Percentiles rank a stretch among this genome's conserved stretches.
Conservation (phyloP, 495 filamentous ascomycete genomes). For the Apodospora peruviana region DNA sequence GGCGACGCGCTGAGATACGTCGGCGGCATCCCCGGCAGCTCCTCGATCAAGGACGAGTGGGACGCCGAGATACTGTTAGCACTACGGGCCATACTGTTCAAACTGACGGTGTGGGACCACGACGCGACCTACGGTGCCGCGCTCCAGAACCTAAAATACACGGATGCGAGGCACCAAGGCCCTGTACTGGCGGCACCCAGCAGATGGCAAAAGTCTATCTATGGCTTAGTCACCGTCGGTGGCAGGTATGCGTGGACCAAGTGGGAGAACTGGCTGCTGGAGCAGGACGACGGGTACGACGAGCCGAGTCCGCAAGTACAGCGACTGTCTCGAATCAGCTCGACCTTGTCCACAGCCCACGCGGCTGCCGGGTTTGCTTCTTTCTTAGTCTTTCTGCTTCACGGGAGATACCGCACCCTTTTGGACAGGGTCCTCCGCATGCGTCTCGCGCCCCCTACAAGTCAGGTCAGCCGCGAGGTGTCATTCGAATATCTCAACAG, state of each 20-base stretch:
- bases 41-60: conserved; percentile 63
- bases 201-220: conserved; percentile 73
- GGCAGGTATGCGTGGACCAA: conserved; percentile 85
- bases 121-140: conserved; percentile 90
- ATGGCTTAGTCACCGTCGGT: conserved; percentile 79
- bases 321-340: conserved; percentile 61
- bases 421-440: conserved; percentile 83
- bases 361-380: conserved; percentile 74
- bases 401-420: conserved; percentile 85
- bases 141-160: conserved; percentile 84
- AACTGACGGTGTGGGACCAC: conserved; percentile 94
- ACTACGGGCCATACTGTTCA: conserved; percentile 79
- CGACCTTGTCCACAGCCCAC: conserved; percentile 62
- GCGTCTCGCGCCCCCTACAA: conserved; percentile 75
- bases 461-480: conserved; percentile 80
- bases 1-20: conserved; percentile 87
- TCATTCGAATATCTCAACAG: conserved; percentile 97
- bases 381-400: conserved; percentile 83
- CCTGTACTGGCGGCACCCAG: conserved; percentile 56
- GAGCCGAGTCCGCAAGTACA: conserved; percentile 47
- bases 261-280: conserved; percentile 83
- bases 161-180: conserved; percentile 68
- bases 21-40: conserved; percentile 44
- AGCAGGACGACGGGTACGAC: conserved; percentile 65
- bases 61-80: conserved; percentile 74